phyloP scores from a whole-genome alignment of 176 grass and related monocot species.

The Musa troglodytarum region DNA sequence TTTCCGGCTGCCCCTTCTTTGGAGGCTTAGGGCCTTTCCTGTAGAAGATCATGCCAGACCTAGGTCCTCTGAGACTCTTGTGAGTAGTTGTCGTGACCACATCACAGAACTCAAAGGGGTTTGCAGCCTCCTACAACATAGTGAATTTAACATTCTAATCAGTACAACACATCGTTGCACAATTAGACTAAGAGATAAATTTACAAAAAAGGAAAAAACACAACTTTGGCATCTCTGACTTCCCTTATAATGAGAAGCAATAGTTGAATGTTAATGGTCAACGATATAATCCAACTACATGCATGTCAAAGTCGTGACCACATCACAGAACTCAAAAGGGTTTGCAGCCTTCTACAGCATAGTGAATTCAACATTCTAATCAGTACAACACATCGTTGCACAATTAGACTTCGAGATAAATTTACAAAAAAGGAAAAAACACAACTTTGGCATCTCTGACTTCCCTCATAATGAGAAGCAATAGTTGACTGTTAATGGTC shows the following conservation, averaged over 20 bases:
- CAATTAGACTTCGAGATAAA: not conserved
- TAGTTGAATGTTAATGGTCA: too few species aligned
- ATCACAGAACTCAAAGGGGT: conserved; percentile 12
- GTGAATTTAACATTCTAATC: not conserved
- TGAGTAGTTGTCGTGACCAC: conserved; percentile 4
- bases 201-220: not conserved
- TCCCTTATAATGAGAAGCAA: too few species aligned
- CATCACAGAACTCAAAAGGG: conserved; percentile 12
- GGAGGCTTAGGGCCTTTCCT: conserved; percentile 12
- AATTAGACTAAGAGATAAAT: not conserved
- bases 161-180: not conserved
- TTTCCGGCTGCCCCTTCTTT: conserved; percentile 5
- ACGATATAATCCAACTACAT: too few species aligned
- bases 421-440: not conserved
- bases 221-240: too few species aligned
- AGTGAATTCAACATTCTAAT: not conserved
- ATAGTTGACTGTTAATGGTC: too few species aligned
- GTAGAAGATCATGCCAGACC: conserved; percentile 13
- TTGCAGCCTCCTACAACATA: not conserved
- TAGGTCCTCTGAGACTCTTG: conserved; percentile 6
- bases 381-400: not conserved
- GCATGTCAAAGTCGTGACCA: not conserved
- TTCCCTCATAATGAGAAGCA: too few species aligned
- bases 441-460: too few species aligned
- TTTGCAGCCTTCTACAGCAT: not conserved